Base-by-base conservation (phyloP, 1,284 basidiomycete genomes). In the Hymenochaete sp. region DNA sequence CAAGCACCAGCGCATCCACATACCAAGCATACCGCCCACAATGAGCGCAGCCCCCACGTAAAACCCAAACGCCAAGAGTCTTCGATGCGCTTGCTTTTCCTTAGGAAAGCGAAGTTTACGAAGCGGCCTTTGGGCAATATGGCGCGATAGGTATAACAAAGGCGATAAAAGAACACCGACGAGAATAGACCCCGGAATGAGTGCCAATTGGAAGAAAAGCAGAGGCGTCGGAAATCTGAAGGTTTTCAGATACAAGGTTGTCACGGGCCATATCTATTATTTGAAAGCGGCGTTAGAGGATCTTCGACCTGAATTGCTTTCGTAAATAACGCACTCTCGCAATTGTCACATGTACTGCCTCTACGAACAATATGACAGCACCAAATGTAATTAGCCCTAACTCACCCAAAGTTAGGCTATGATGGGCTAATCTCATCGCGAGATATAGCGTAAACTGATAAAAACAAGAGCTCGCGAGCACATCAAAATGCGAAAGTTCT, bases 151-250 rank as follows among this genome's bases (percentile, higher is more conserved):
- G 45, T 93, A 85, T 13, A 99, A 82, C 8, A 98, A 71, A 0
- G 96, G 96, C 0, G 92, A 92, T n/a, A 98, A 77, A 9, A 97
- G 68, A 63, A 97, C 91, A 4, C 96, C 96, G 11, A 84, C 82
- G 19, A 98, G 70, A 48, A 98, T 79, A 0, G 92, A 87, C 21
- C 96, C 96, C 7, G 88, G 89, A 39, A 98, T 86, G 28, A 98
- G 74, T 0, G 96, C 92, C 32, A 95, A 75, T 61, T 98, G 96
- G 62, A 93, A 95, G 39, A 86, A 78, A 38, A 98, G 73, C 9
- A 98, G 72, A 3, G 95, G 93, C 0, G 90, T 96, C 2, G 96
- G 93, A 1, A 93, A 71, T 27, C 96, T 83, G 61, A 91, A 97
- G 0, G 93, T 93, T 62, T 90, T 89, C 70, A 95, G 83, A 62